phyloP scores from a whole-genome alignment of 306 rosid genomes.

The Luffa acutangula region DNA sequence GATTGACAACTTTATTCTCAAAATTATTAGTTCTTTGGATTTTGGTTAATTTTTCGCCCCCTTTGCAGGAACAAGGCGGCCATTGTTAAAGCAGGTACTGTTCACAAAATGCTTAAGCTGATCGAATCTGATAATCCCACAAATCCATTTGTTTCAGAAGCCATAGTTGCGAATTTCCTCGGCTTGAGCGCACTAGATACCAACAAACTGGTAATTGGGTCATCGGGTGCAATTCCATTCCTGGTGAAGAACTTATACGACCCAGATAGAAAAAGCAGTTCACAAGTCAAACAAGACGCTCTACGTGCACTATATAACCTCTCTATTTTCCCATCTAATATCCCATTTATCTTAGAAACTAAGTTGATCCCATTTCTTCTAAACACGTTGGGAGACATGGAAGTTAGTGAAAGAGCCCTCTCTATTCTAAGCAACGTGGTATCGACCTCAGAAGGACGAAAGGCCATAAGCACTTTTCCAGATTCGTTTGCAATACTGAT shows the following conservation, averaged over 20 bases:
- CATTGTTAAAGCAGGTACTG: conserved; percentile 76
- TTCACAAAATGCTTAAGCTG: conserved; percentile 83
- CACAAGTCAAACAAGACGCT: conserved; percentile 78
- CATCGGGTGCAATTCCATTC: conserved; percentile 88
- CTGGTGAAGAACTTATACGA: conserved; percentile 46
- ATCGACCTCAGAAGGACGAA: conserved; percentile 70
- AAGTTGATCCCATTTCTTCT: conserved; percentile 48
- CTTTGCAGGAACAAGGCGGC: conserved; percentile 77
- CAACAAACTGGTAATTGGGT: conserved; percentile 80
- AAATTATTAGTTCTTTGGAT: conserved; percentile 9
- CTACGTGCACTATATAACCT: conserved; percentile 87
- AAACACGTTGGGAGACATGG: conserved; percentile 67
- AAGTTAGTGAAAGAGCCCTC: conserved; percentile 64
- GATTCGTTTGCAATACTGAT: conserved; percentile 47
- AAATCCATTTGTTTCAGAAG: conserved; percentile 58
- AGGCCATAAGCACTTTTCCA: conserved; percentile 34
- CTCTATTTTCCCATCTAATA: conserved; percentile 49
- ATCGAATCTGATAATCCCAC: conserved; percentile 37
- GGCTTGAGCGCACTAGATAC: conserved; percentile 88
- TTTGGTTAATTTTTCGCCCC: background rate
- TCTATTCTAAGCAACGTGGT: conserved; percentile 65
- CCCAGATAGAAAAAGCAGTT: conserved; percentile 20
- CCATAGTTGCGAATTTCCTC: conserved; percentile 81
- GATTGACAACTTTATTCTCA: background rate
- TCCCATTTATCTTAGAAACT: conserved; percentile 56